Percentiles rank a stretch among this genome's conserved stretches.
Conservation (phyloP, 2,329 filamentous ascomycete genomes). For the Penicillium frequentans region DNA sequence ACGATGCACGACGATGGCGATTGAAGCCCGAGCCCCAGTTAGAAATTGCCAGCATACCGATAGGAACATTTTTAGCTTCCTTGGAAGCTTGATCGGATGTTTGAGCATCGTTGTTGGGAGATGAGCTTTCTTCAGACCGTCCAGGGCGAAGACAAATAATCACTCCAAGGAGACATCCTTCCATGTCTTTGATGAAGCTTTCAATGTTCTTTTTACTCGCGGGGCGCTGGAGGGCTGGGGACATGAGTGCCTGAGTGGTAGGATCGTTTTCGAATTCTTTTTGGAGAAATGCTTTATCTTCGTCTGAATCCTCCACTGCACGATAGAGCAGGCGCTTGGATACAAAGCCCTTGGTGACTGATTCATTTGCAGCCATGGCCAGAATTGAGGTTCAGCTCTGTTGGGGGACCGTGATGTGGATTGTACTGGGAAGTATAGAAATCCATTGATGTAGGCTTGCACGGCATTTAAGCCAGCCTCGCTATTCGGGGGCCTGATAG, state of each 20-base stretch:
- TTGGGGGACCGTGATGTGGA: background rate
- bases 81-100: background rate
- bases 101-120: background rate
- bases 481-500: background rate
- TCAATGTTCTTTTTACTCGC: background rate
- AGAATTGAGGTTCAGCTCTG: background rate
- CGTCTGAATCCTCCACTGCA: constrained; percentile 11
- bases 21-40: background rate
- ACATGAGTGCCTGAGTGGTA: background rate
- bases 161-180: background rate
- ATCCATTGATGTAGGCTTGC: background rate
- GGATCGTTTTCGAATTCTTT: constrained; percentile 7
- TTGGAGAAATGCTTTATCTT: constrained; percentile 12
- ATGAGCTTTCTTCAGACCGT: background rate
- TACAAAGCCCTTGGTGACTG: background rate
- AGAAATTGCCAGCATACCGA: background rate
- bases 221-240: background rate
- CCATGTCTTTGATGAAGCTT: background rate
- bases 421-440: background rate
- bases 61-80: background rate
- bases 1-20: background rate
- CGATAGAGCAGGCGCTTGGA: constrained; percentile 13
- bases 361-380: background rate
- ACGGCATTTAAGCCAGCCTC: background rate
- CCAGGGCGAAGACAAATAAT: background rate